Conservation (phyloP, 176 grass and related monocot genomes). For the Oropetium thomaeum region DNA sequence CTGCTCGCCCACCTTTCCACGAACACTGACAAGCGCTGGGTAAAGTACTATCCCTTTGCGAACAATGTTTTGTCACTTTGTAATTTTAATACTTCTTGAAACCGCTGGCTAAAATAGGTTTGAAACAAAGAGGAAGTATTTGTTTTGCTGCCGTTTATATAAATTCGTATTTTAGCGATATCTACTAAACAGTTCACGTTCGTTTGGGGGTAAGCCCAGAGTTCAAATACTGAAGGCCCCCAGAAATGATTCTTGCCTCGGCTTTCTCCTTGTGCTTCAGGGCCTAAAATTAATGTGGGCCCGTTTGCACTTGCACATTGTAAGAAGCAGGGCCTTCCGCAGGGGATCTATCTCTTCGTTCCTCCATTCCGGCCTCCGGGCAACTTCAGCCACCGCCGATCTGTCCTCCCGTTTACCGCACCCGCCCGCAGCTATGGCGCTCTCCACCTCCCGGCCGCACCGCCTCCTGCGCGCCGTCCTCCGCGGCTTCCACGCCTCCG, state of each 20-base stretch:
- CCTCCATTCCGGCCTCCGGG: not conserved
- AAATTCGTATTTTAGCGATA: too few species aligned
- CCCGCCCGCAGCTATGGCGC: constrained; percentile 34
- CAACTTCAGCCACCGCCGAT: constrained; percentile 15
- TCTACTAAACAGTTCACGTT: too few species aligned
- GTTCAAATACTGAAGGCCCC: not conserved
- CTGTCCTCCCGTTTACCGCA: constrained; percentile 12
- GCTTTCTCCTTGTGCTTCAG: not conserved
- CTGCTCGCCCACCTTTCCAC: too few species aligned
- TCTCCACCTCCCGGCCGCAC: constrained; percentile 29
- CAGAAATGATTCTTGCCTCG: not conserved
- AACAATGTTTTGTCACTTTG: too few species aligned
- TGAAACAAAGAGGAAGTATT: too few species aligned
- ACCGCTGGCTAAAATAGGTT: too few species aligned
- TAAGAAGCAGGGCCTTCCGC: not conserved
- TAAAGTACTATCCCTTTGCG: too few species aligned
- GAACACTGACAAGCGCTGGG: too few species aligned
- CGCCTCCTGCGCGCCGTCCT: constrained; percentile 27
- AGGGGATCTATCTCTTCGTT: not conserved
- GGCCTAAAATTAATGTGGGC: constrained; percentile 5
- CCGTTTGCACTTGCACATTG: not conserved
- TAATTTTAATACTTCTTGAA: too few species aligned
- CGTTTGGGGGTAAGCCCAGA: not conserved
- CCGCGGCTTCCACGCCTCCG: constrained; percentile 34
- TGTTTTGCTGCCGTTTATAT: too few species aligned